A percentile compares a stretch with the other conserved stretches of the same genome.
Conservation (phyloP, 257 asterid species). For the Solanum medicagineum region DNA sequence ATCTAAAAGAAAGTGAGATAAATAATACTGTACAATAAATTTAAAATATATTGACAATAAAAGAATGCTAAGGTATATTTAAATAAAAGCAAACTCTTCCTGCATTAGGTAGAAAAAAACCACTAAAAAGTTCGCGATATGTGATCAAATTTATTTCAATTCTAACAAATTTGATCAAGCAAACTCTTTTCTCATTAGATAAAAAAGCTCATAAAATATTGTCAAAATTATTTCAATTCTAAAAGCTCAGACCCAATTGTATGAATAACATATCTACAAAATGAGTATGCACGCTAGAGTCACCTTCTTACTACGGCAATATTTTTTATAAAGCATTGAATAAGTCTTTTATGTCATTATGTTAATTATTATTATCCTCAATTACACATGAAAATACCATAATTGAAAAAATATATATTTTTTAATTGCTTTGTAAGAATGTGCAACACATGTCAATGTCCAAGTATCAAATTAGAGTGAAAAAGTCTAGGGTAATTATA, state of each 20-base stretch:
- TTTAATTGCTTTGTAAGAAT: background rate
- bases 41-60: background rate
- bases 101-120: background rate
- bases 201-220: too few species aligned
- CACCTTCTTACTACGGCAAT: constrained; percentile 11
- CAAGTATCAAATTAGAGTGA: background rate
- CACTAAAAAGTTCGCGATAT: too few species aligned
- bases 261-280: background rate
- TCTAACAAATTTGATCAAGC: too few species aligned
- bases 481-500: background rate
- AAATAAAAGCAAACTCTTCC: background rate
- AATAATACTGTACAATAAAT: background rate
- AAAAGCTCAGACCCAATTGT: background rate
- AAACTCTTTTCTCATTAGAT: too few species aligned
- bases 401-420: background rate
- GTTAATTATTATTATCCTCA: background rate
- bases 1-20: background rate
- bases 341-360: background rate
- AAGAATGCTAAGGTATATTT: background rate
- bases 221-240: background rate
- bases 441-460: background rate
- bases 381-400: background rate
- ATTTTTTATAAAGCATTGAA: background rate
- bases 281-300: background rate
- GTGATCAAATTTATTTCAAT: too few species aligned